Base-by-base conservation (phyloP, 345 rosid species). In the Xanthoceras sorbifolium region DNA sequence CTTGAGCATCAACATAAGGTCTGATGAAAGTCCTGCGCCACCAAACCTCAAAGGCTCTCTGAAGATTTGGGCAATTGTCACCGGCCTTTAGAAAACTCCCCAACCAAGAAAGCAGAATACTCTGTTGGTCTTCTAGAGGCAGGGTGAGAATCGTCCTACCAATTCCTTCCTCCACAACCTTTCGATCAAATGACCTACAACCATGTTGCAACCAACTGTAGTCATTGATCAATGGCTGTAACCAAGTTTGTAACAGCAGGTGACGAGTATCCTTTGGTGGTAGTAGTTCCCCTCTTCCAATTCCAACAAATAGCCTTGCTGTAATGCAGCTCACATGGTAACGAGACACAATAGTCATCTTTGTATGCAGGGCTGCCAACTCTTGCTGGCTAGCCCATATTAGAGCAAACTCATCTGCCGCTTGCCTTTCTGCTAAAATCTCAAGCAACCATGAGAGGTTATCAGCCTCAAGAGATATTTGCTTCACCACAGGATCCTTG, bases 1-100 rank as follows among this genome's bases (percentile, higher is more conserved):
- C 81, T 68, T 79, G 88, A 34, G 82, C 70, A 52, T 88, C 92
- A 29, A 69, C 82, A 71, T 88, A 88, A n/a, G 99, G 98, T 78
- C 93, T 88, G 67, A 93, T 81, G 76, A 96, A 96, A 6, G 99
- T 86, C 72, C 99, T 73, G 7, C 99, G 90, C 99, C 99, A 96
- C 99, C 99, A 96, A 60, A 96, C 99, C 87, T 96, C 94, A 29
- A 96, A 96, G 36, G 99, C 97, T 87, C 92, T 84, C 74, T 90
- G 99, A 73, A 96, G 94, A 85, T 96, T 96, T 3, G 99, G 99
- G 89, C 99, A 96, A 67, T 89, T 91, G 83, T 96, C 93, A 28
- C 98, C 98, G 0, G 89, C 89, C 69, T 89, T 91, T 57, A 96
- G 75, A 66, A 96, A 96, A 83, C 87, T 90, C 36, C 98, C 93